phyloP scores from a whole-genome alignment of 306 rosid species.

The Vachellia pachyceras region DNA sequence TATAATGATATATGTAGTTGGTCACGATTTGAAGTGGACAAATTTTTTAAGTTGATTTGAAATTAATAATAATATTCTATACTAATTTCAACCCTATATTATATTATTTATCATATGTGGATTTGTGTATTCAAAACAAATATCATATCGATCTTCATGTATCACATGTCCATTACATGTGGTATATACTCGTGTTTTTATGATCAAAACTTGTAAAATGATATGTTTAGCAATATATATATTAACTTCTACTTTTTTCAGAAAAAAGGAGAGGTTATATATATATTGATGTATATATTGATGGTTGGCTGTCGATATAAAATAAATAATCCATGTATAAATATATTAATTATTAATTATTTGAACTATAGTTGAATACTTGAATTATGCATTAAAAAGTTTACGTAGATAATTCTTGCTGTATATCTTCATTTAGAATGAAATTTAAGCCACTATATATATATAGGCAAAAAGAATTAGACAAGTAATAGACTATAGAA shows the following conservation, averaged over 20 bases:
- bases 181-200: not conserved
- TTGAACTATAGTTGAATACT: not conserved
- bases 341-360: too few species aligned
- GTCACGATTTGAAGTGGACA: constrained; percentile 26
- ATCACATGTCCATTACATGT: not conserved
- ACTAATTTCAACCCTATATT: constrained; percentile 4
- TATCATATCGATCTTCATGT: not conserved
- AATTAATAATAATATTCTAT: constrained; percentile 33
- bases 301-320: not conserved
- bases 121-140: not conserved
- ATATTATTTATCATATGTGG: not conserved
- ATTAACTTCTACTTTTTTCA: not conserved
- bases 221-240: not conserved
- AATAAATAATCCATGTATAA: not conserved
- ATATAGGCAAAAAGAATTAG: not conserved
- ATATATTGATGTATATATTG: too few species aligned
- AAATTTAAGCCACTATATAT: not conserved
- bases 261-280: not conserved
- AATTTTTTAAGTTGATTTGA: constrained; percentile 30
- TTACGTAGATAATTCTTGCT: not conserved
- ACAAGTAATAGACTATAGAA: not conserved
- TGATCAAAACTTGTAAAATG: not conserved
- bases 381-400: not conserved
- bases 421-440: not conserved
- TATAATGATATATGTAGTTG: constrained; percentile 19